phyloP scores from a whole-genome alignment of 1,284 basidiomycete species.

The Sporisorium graminicola region DNA sequence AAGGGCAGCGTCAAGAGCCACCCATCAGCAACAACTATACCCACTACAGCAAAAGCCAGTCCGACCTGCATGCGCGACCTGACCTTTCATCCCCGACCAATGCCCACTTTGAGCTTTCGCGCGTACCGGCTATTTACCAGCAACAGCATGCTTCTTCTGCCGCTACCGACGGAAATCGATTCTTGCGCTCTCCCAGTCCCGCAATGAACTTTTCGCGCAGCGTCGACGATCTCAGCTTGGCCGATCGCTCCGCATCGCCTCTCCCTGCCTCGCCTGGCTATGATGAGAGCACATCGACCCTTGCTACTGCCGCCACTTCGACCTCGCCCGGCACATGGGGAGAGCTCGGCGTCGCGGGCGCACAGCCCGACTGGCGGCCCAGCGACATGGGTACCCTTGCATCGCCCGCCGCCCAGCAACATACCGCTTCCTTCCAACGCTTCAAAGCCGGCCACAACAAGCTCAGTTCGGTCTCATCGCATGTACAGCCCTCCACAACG shows the following conservation, averaged over 20 bases:
- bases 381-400: conserved; percentile 57
- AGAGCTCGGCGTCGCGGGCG: conserved; percentile 50
- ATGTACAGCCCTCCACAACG: conserved; percentile 29
- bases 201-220: conserved; percentile 59
- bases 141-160: conserved; percentile 24
- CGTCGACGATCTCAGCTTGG: conserved; percentile 58
- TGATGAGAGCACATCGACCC: conserved; percentile 38
- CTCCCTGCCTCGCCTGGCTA: conserved; percentile 30
- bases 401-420: conserved; percentile 28
- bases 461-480: conserved; percentile 29
- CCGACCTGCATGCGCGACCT: conserved; percentile 46
- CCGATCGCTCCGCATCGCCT: conserved; percentile 28
- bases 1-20: conserved; percentile 24
- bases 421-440: conserved; percentile 22
- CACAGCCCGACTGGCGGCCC: conserved; percentile 48
- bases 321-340: conserved; percentile 50
- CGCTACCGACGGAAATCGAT: conserved; percentile 39
- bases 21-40: conserved; percentile 28
- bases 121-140: conserved; percentile 43
- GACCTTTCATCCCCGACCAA: conserved; percentile 38
- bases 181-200: conserved; percentile 56
- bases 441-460: conserved; percentile 31
- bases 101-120: conserved; percentile 45
- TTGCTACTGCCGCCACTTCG: conserved; percentile 18
- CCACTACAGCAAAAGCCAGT: conserved; percentile 58